These are phyloP conservation scores for Lathyrus oleraceus DNA, from an alignment of 306 rosid genomes.

Conservation along the genomic window DNA sequence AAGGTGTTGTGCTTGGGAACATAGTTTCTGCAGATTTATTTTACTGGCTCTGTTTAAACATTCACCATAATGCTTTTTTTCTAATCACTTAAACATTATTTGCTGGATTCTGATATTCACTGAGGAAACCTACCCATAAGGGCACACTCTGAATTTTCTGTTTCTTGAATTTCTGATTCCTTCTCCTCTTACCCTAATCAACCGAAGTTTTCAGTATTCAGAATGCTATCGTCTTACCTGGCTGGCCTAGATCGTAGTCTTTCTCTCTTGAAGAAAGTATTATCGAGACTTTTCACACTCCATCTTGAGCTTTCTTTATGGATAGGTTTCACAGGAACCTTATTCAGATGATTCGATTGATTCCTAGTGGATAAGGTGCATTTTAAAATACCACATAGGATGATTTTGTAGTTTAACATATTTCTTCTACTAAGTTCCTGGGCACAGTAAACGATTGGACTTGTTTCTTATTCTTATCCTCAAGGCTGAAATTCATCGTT, in stretches of 20 bases:
- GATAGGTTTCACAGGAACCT: not conserved
- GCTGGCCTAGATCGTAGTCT: not conserved
- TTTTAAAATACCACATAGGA: constrained; percentile 8
- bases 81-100: not conserved
- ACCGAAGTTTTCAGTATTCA: not conserved
- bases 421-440: not conserved
- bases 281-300: not conserved
- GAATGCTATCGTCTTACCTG: not conserved
- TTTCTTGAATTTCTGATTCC: not conserved
- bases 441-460: not conserved
- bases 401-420: not conserved
- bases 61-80: not conserved
- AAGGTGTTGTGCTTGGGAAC: not conserved
- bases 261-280: constrained; percentile 1
- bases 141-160: not conserved
- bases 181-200: not conserved
- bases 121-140: not conserved
- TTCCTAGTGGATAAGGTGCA: constrained; percentile 5
- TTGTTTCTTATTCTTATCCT: not conserved
- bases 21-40: not conserved
- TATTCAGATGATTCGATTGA: not conserved
- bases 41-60: not conserved
- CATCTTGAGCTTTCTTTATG: not conserved
- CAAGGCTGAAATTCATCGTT: not conserved
- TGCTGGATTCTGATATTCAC: no score